These are phyloP conservation scores for Fibroporia radiculosa DNA, from an alignment of 768 basidiomycete species.

Conservation along the genomic window DNA sequence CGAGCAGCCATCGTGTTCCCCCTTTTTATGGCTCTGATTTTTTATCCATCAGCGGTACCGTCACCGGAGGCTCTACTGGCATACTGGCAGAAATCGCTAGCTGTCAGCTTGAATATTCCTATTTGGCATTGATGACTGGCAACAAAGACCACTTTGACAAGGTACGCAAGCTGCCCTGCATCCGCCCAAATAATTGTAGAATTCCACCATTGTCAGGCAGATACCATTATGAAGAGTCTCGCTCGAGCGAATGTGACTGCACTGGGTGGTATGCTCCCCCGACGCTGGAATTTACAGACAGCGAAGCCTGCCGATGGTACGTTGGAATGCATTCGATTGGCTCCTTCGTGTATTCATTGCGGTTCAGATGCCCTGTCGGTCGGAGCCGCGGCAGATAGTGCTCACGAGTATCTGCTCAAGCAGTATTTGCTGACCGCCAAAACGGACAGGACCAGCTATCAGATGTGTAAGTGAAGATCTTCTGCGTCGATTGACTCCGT, in stretches of 20 bases:
- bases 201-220: conserved; percentile 29
- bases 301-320: conserved; percentile 41
- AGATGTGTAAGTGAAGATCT: conserved; percentile 62
- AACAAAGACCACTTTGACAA: conserved; percentile 53
- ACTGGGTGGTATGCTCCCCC: conserved; percentile 60
- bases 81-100: conserved; percentile 76
- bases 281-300: conserved; percentile 42
- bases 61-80: conserved; percentile 32
- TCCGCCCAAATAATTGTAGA: background rate
- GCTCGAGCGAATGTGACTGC: conserved; percentile 34
- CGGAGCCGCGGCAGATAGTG: conserved; percentile 64
- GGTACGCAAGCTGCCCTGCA: conserved; percentile 26
- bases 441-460: conserved; percentile 49
- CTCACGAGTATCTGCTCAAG: conserved; percentile 73
- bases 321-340: conserved; percentile 13
- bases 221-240: conserved; percentile 41
- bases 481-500: too few species aligned
- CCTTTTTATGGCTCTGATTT: background rate
- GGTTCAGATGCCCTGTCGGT: conserved; percentile 34
- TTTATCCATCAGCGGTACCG: conserved; percentile 26
- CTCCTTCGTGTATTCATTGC: background rate
- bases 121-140: conserved; percentile 72
- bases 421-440: conserved; percentile 60
- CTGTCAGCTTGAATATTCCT: conserved; percentile 79
- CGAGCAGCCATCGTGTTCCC: background rate